A percentile compares a stretch with the other conserved stretches of the same genome.
Evolutionary conservation across 1,139 yeast genomes (phyloP).

Genomic region (Petasospora rhodanensis): DNA sequence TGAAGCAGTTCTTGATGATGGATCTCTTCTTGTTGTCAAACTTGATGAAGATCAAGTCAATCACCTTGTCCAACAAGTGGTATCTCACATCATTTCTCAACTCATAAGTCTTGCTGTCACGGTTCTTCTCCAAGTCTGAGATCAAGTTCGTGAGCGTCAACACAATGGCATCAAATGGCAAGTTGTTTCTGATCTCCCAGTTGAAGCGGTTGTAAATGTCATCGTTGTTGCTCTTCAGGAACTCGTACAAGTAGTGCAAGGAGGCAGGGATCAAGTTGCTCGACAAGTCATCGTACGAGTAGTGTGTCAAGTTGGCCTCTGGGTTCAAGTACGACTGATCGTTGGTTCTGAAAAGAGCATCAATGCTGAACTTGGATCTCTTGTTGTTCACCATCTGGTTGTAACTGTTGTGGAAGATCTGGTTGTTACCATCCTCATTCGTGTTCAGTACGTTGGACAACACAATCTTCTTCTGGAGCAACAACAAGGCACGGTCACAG

Average conservation of each 20-base stretch:
- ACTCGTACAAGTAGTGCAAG: constrained; percentile 53
- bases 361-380: constrained; percentile 23
- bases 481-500: constrained; percentile 52
- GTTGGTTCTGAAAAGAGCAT: constrained; percentile 13
- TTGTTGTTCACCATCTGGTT: constrained; percentile 25
- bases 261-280: constrained; percentile 53
- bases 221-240: constrained; percentile 31
- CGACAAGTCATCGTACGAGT: constrained; percentile 43
- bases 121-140: constrained; percentile 44
- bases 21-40: constrained; percentile 29
- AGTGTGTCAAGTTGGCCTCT: constrained; percentile 10
- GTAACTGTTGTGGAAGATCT: constrained; percentile 23
- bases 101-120: constrained; percentile 21
- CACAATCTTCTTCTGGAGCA: constrained; percentile 48
- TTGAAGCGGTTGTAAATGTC: constrained; percentile 37
- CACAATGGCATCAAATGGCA: constrained; percentile 58
- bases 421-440: constrained; percentile 23
- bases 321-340: constrained; percentile 9
- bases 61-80: constrained; percentile 27
- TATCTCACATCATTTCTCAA: constrained; percentile 28
- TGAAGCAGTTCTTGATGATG: constrained; percentile 28
- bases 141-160: constrained; percentile 48
- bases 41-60: constrained; percentile 28
- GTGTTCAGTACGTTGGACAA: constrained; percentile 24
- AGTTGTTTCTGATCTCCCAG: constrained; percentile 56